Conservation (phyloP, 345 rosid species). For the Cardamine chenopodiifolia region DNA sequence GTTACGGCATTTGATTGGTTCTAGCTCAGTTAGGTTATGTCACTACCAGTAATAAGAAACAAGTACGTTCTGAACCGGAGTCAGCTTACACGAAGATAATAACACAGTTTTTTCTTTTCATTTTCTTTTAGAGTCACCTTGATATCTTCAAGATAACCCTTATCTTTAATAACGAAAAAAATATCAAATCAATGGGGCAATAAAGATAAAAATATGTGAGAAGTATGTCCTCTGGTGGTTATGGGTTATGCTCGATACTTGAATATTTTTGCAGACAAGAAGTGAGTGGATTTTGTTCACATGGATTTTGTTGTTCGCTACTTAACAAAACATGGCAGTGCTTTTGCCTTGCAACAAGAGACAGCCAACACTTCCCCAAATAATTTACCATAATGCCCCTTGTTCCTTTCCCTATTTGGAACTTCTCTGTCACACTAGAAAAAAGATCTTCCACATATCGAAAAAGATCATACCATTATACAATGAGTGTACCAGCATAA, state of each 20-base stretch:
- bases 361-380: slow-evolving; percentile 26
- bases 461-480: slow-evolving; percentile 10
- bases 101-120: neutral
- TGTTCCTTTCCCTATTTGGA: slow-evolving; percentile 29
- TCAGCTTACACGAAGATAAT: neutral
- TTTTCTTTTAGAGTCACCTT: neutral
- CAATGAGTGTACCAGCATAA: neutral
- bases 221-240: slow-evolving; percentile 25
- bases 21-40: neutral
- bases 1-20: neutral
- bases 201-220: slow-evolving; percentile 10
- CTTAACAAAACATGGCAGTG: slow-evolving; percentile 28
- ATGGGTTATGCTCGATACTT: slow-evolving; percentile 14
- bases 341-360: slow-evolving; percentile 27
- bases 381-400: slow-evolving; percentile 15
- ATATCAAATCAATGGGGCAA: slow-evolving; percentile 33
- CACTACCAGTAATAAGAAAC: neutral
- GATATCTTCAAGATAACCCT: slow-evolving; percentile 11
- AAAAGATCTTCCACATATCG: neutral
- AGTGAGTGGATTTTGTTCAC: slow-evolving; percentile 33
- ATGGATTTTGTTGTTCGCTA: slow-evolving; percentile 33
- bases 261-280: slow-evolving; percentile 34
- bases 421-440: neutral
- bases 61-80: neutral
- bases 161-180: neutral